Conservation (phyloP, 768 basidiomycete species). For the Hortiboletus campestris region DNA sequence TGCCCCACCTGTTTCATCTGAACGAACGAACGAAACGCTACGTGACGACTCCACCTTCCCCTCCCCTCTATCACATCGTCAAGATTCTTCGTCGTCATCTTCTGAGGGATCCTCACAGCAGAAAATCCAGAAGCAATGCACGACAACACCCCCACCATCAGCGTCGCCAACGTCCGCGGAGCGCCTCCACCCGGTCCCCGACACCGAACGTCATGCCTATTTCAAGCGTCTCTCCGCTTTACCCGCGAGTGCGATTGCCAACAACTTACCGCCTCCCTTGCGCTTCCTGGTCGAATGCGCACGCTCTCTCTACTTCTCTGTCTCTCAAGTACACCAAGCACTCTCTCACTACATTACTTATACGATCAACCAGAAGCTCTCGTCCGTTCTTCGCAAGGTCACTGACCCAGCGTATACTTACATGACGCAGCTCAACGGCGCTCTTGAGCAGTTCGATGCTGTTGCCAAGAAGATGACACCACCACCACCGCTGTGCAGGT, state of each 20-base stretch:
- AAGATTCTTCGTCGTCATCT: slow-evolving; percentile 46
- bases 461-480: slow-evolving; percentile 69
- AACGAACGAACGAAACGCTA: slow-evolving; percentile 12
- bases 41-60: slow-evolving; percentile 36
- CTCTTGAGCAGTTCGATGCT: slow-evolving; percentile 89
- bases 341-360: slow-evolving; percentile 85
- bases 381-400: slow-evolving; percentile 77
- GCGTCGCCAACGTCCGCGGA: slow-evolving; percentile 41
- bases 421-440: slow-evolving; percentile 80
- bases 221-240: slow-evolving; percentile 88
- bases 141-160: slow-evolving; percentile 32
- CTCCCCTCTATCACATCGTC: slow-evolving; percentile 40
- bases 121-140: slow-evolving; percentile 22
- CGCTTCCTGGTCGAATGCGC: slow-evolving; percentile 79
- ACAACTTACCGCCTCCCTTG: slow-evolving; percentile 68
- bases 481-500: slow-evolving; percentile 67
- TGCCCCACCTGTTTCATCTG: slow-evolving; percentile 9
- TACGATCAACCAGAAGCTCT: slow-evolving; percentile 78
- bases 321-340: slow-evolving; percentile 88
- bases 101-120: slow-evolving; percentile 29
- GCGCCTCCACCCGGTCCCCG: slow-evolving; percentile 43
- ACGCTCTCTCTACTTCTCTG: slow-evolving; percentile 87
- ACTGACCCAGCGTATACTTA: slow-evolving; percentile 81
- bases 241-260: slow-evolving; percentile 56
- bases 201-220: slow-evolving; percentile 86